Evolutionary conservation across 1,139 yeast genomes (phyloP), one percentile per base, ranked within the genome.

Genomic region (Wickerhamomyces sp.): DNA sequence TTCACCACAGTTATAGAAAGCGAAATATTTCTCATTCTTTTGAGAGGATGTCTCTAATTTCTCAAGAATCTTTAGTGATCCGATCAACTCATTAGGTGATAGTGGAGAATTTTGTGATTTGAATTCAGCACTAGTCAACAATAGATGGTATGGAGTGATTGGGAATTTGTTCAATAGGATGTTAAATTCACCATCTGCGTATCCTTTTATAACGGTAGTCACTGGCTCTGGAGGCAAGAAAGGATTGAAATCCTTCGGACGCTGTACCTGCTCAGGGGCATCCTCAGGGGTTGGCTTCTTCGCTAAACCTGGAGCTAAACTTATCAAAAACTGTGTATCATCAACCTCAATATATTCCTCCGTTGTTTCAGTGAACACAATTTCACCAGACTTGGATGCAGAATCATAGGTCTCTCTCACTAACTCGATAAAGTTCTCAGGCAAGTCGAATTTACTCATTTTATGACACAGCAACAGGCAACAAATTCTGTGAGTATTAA

Each of bases 1-100:
- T 20, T 78, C 78, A 5, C 97, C 97, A 57, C 89, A 81, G 59
- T 92, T 92, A 70, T 78, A 92, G 61, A 92, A 90, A 0, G 88
- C 92, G 60, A 90, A 70, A 72, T 73, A 75, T 46, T 72, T 67
- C 29, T 57, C 57, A 19, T 64, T 55, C 21, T 58, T 61, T 10
- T 49, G 72, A 36, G 65, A 60, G 8, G 56, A 60, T 17, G 63
- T 56, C 33, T 60, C 60, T 35, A 74, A 46, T 18, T 60, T 57
- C 15, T 59, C 54, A 43, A 90, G 64, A 18, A 85, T 65, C 5
- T 73, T 59, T 57, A 74, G 76, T 5, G 84, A 68, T 0, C 81
- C 77, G 31, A 65, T 59, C 43, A 92, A 67, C 53, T 90, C 97
- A 14, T 63, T 55, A 15, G 88, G 85, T 14, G 78, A 70, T 44